Conservation (phyloP, 2,329 filamentous ascomycete species). For the Huntiella moniliformis region DNA sequence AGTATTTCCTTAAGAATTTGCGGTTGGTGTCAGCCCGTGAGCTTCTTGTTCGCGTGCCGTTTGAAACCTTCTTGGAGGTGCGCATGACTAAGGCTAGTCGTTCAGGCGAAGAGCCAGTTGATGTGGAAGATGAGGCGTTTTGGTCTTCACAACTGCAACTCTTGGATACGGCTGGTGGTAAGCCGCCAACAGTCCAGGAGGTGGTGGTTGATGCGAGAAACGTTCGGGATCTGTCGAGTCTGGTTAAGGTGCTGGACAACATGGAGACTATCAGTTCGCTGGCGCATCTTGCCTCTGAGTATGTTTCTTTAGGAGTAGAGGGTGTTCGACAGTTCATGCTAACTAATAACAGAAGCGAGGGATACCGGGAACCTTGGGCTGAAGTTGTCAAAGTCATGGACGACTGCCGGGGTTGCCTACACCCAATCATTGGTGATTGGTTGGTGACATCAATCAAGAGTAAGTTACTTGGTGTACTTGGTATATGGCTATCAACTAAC, state of each 20-base stretch:
- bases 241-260: constrained; percentile 45
- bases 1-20: constrained; percentile 51
- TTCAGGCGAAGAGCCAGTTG: constrained; percentile 17
- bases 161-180: constrained; percentile 12
- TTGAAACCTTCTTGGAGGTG: constrained; percentile 27
- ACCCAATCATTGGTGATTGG: constrained; percentile 46
- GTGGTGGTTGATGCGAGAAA: constrained; percentile 37
- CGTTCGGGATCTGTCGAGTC: constrained; percentile 49
- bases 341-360: constrained; percentile 16
- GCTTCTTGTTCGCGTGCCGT: constrained; percentile 32
- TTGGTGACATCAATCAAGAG: constrained; percentile 36
- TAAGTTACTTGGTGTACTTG: constrained; percentile 19
- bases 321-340: neutral
- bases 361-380: constrained; percentile 31
- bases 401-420: constrained; percentile 34
- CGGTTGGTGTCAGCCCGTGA: constrained; percentile 36
- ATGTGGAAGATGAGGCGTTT: constrained; percentile 24
- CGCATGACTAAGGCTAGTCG: constrained; percentile 19
- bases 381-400: constrained; percentile 36
- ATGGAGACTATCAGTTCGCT: constrained; percentile 47
- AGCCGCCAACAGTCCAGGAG: constrained; percentile 19
- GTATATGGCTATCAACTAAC: neutral
- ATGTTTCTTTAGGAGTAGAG: constrained; percentile 17
- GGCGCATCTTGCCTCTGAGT: constrained; percentile 34
- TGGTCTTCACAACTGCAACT: constrained; percentile 19